Percentiles rank a stretch among this genome's conserved stretches.
phyloP scores from a whole-genome alignment of 2,329 filamentous ascomycete species.

The Nannizziopsis barbatae region DNA sequence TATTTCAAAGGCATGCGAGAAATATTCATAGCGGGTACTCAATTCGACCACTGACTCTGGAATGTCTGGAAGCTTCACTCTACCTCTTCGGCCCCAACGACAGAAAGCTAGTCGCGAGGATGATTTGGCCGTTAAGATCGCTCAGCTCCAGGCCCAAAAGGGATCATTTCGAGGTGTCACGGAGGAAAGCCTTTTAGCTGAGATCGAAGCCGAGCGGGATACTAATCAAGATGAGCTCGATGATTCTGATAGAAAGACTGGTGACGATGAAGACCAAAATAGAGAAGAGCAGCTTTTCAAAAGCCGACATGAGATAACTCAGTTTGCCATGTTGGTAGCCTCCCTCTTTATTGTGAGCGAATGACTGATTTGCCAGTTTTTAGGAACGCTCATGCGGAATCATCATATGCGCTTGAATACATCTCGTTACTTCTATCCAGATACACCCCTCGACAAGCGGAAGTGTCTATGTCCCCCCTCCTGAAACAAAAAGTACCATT shows the following conservation, averaged over 20 bases:
- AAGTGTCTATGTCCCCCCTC: slow-evolving; percentile 56
- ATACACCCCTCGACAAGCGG: slow-evolving; percentile 59
- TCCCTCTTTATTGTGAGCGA: slow-evolving; percentile 1
- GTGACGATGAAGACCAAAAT: slow-evolving; percentile 30
- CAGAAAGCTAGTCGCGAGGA: slow-evolving; percentile 8
- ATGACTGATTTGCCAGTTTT: slow-evolving; percentile 9
- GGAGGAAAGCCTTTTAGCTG: slow-evolving; percentile 58
- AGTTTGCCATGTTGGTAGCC: slow-evolving; percentile 32
- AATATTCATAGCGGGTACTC: neutral
- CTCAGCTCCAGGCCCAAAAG: slow-evolving; percentile 64
- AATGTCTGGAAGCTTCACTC: slow-evolving; percentile 37
- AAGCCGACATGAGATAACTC: slow-evolving; percentile 34
- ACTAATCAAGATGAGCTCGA: slow-evolving; percentile 40
- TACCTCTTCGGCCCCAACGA: slow-evolving; percentile 51
- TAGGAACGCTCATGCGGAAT: slow-evolving; percentile 37
- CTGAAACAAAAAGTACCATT: slow-evolving; percentile 61
- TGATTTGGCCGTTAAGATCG: slow-evolving; percentile 61
- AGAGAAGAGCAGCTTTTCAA: slow-evolving; percentile 35
- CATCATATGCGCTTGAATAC: slow-evolving; percentile 63
- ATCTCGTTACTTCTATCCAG: slow-evolving; percentile 76
- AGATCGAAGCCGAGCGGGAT: slow-evolving; percentile 43
- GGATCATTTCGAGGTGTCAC: slow-evolving; percentile 73
- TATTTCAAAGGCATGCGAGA: no score
- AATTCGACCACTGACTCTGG: slow-evolving; percentile 8
- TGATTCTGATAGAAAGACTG: slow-evolving; percentile 35